A percentile compares a stretch with the other conserved stretches of the same genome.
Conservation (phyloP, 2,329 filamentous ascomycete genomes). For the Chaetomiaceae sp. region DNA sequence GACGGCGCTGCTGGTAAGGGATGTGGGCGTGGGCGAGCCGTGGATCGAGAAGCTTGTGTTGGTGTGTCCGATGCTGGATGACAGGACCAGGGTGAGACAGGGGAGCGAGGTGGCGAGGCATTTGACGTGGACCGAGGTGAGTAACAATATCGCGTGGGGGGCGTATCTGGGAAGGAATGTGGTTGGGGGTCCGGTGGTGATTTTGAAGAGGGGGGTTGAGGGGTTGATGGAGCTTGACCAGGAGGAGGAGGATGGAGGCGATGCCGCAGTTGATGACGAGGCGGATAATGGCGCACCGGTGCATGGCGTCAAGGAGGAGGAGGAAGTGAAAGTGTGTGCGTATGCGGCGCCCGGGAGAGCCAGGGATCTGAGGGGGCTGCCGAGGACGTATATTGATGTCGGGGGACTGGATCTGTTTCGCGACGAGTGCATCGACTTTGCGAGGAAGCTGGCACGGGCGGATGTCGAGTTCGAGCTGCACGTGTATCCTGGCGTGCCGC, state of each 20-base stretch:
- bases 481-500: constrained; percentile 40
- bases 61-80: constrained; percentile 38
- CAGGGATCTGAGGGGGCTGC: no score
- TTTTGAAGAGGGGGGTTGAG: no score
- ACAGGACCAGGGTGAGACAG: constrained; percentile 31
- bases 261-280: no score
- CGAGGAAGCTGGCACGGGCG: constrained; percentile 30
- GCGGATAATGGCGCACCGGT: no score
- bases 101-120: constrained; percentile 16
- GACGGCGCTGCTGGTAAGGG: constrained; percentile 39
- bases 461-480: no score
- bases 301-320: no score
- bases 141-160: constrained; percentile 26
- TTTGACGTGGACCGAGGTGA: constrained; percentile 24
- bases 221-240: no score
- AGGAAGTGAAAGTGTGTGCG: no score
- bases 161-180: constrained; percentile 25
- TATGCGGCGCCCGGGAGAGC: constrained; percentile 28
- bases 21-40: no score
- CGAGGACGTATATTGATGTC: no score
- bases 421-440: constrained; percentile 34
- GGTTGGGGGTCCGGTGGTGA: no score
- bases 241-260: constrained; percentile 14
- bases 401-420: constrained; percentile 38
- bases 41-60: constrained; percentile 32